Conservation (phyloP, 2,329 filamentous ascomycete genomes). For the Cercospora sp. region DNA sequence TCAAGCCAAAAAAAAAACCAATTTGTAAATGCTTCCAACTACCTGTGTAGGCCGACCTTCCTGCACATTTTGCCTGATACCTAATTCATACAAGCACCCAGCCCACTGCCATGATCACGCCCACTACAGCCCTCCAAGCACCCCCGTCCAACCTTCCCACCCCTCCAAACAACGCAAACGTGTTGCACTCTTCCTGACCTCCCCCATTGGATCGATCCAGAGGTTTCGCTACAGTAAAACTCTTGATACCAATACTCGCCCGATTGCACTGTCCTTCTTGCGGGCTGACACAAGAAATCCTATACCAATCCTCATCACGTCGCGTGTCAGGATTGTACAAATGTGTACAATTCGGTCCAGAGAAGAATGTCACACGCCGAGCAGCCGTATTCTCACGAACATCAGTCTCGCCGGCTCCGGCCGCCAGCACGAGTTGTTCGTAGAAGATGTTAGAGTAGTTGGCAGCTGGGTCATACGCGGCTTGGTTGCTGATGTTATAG, state of each 20-base stretch:
- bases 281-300: background rate
- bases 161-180: background rate
- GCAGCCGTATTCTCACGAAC: background rate
- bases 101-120: background rate
- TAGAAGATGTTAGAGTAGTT: background rate
- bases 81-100: background rate
- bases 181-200: background rate
- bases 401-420: background rate
- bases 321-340: background rate
- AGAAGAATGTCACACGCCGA: background rate
- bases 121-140: background rate
- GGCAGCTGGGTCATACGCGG: background rate
- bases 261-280: background rate
- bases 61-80: no score
- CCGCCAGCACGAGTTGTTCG: background rate
- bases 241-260: background rate
- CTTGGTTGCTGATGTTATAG: background rate
- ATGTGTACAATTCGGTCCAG: background rate
- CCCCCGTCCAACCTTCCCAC: background rate
- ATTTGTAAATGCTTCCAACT: no score
- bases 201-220: background rate
- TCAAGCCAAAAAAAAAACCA: no score
- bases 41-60: no score
- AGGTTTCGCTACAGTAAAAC: background rate
- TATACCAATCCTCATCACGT: background rate